Conservation (phyloP, 306 rosid genomes). For the Lathyrus oleraceus region DNA sequence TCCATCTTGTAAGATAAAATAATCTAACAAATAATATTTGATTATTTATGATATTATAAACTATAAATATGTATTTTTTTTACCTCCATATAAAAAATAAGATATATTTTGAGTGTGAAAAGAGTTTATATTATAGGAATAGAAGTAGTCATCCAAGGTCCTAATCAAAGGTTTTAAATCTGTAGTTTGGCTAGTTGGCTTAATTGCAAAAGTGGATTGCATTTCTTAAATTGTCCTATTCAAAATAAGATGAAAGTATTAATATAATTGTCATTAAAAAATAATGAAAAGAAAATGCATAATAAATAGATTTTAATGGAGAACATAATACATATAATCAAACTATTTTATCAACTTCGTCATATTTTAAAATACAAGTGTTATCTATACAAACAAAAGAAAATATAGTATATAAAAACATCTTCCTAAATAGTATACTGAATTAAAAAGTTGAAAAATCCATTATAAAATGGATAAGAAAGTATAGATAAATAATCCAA, state of each 20-base stretch:
- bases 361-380: no score
- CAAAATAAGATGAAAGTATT: not conserved
- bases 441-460: no score
- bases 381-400: no score
- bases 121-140: slow-evolving; percentile 31
- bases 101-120: not conserved
- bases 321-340: not conserved
- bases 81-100: not conserved
- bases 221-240: slow-evolving; percentile 30
- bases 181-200: not conserved
- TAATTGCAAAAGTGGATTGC: slow-evolving; percentile 11
- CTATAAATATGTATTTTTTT: not conserved
- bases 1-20: slow-evolving; percentile 42
- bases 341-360: no score
- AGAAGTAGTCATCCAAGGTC: no score
- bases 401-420: no score
- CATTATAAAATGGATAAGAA: no score
- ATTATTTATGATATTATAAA: not conserved
- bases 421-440: no score
- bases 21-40: slow-evolving; percentile 38
- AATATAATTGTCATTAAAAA: not conserved
- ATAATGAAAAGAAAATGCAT: not conserved
- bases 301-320: not conserved
- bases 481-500: no score
- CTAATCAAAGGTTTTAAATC: no score